Conservation (phyloP, 2,329 filamentous ascomycete species). For the Aspergillus proliferans region DNA sequence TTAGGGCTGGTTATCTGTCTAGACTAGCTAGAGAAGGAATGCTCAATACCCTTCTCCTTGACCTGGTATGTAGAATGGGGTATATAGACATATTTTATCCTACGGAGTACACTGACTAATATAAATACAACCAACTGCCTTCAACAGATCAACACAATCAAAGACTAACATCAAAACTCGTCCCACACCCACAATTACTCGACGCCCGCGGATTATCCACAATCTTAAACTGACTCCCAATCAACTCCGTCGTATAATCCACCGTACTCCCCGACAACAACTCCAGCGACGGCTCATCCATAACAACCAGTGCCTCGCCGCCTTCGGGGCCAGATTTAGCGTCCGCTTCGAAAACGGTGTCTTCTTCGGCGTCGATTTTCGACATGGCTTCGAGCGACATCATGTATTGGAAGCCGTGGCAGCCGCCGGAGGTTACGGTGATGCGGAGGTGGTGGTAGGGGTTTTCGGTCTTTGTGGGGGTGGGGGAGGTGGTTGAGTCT, state of each 20-base stretch:
- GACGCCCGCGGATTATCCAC: constrained; percentile 85
- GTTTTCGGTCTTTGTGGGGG: constrained; percentile 47
- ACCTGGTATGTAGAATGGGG: not conserved
- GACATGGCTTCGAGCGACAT: constrained; percentile 67
- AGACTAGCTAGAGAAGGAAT: too few species aligned
- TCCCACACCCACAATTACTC: constrained; percentile 94
- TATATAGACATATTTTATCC: not conserved
- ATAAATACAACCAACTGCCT: not conserved
- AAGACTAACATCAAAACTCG: constrained; percentile 87
- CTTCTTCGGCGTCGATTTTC: constrained; percentile 64
- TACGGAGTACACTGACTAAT: not conserved
- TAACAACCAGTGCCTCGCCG: constrained; percentile 68
- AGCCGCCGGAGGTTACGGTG: constrained; percentile 86
- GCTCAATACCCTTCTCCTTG: too few species aligned
- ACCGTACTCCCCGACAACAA: constrained; percentile 89
- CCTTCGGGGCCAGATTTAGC: constrained; percentile 32
- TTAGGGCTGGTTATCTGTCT: not conserved
- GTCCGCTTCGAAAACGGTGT: constrained; percentile 73
- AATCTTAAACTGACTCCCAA: constrained; percentile 93
- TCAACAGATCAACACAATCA: not conserved
- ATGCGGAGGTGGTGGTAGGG: constrained; percentile 82
- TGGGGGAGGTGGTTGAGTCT: constrained; percentile 35
- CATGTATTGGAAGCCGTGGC: constrained; percentile 95
- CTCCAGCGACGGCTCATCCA: constrained; percentile 82
- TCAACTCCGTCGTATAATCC: constrained; percentile 93